Evolutionary conservation across 2,329 filamentous ascomycete species (phyloP), one percentile per base, ranked within the genome.

Genomic region (Hymenoscyphus repandus): DNA sequence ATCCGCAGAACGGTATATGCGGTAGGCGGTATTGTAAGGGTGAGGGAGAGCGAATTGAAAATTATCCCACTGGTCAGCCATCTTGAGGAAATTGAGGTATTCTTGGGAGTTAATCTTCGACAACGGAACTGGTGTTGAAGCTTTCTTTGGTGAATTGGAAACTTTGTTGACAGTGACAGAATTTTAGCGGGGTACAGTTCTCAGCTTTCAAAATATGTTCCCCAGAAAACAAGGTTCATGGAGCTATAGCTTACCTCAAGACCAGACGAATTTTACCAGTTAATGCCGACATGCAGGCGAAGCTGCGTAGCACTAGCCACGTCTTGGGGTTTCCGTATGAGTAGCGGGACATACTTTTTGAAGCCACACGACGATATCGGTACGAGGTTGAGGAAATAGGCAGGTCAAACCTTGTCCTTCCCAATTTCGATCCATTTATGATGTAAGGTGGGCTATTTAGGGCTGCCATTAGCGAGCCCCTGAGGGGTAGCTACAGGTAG

Each of bases 51-150:
- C 45, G 30, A 48, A 48, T 20, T 39, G 37, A 20, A 41, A 48
- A 30, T 48, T 41, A 22, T 48, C 45, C 45, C 45, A 48, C 33
- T 48, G 45, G 33, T 48, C 45, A 22, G 45, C 45, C 45, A 48
- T 48, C 20, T 38, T 41, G 37, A 18, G 27, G 12, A 12, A 17
- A 11, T 7, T 6, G 6, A n/a, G 11, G 17, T 27, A n/a, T 38
- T 30, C 39, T 20, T 20, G 20, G 39, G 9, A 42, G 11, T 12
- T 13, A 36, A 20, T 45, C 11, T 20, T 33, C 31, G 31, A 34
- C 34, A 20, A 45, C 13, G 4, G 22, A 27, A 27, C 22, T 27
- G 22, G 22, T 27, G 7, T 27, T 27, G 22, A 27, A 27, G 22
- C 22, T 27, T 27, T 27, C 22, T 27, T 4, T 27, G 22, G 22